Conservation (phyloP, 2,329 filamentous ascomycete genomes). For the Verticillium nubilum region DNA sequence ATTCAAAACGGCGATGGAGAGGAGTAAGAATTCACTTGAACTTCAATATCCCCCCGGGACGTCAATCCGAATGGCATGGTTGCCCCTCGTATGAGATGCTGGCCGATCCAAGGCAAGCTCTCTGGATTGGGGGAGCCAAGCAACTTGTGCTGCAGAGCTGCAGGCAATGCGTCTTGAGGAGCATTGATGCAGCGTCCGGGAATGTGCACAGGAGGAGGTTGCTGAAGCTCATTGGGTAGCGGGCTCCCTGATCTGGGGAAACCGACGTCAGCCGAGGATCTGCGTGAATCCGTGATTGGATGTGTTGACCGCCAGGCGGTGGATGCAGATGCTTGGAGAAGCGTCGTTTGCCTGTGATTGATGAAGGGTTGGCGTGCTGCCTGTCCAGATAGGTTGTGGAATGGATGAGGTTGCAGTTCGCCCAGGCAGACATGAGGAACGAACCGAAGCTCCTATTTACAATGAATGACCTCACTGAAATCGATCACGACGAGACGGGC, state of each 20-base stretch:
- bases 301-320: background rate
- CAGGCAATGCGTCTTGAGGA: background rate
- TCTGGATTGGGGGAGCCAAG: background rate
- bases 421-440: too few relatives aligned
- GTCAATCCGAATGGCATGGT: background rate
- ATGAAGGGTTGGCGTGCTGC: too few relatives aligned
- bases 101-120: slow-evolving; percentile 1
- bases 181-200: background rate
- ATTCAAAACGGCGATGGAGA: background rate
- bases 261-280: slow-evolving; percentile 2
- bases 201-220: background rate
- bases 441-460: too few relatives aligned
- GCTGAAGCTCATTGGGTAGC: background rate
- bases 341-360: too few relatives aligned
- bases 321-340: background rate
- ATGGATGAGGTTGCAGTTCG: too few relatives aligned
- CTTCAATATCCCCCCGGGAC: background rate
- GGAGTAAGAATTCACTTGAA: background rate
- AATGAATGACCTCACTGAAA: background rate
- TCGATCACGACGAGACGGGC: background rate
- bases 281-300: background rate
- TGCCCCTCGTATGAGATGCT: background rate
- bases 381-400: too few relatives aligned
- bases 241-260: background rate
- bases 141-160: background rate